Evolutionary conservation across 1,139 yeast species (phyloP), one percentile per base, ranked within the genome.

Genomic region (Magnusiomyces tetraspermus): DNA sequence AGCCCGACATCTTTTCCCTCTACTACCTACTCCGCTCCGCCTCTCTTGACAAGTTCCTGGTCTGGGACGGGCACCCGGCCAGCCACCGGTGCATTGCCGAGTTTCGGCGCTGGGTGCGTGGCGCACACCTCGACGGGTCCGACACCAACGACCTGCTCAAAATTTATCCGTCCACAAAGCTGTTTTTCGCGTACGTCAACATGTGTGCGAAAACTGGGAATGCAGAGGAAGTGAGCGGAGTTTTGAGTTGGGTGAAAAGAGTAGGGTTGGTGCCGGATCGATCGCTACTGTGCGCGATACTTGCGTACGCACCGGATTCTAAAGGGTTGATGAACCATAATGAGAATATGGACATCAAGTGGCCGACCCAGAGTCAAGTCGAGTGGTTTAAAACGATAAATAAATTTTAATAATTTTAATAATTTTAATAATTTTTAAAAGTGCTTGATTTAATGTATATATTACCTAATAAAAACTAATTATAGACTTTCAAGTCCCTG

Each of bases 41-140:
- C 2, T 51, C 58, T 49, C 57, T 59, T 30, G 52, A 59, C 11
- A 23, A 48, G 2, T 46, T 65, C 5, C 36, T 67, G 17, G 80
- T 85, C 85, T 21, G 36, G 19, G 78, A 70, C 3, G 70, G 69
- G 1, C n/a, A 42, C 19, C 19, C 45, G 11, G 85, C 89, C 0
- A 73, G 83, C 0, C 87, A 82, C 58, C 71, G 81, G 17, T 82
- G 85, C 0, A 73, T 81, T 5, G 75, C 71, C 44, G 86, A 83
- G 61, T 79, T 82, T 65, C 75, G 77, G 54, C 63, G 50, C 53
- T 66, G 69, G 61, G 70, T 68, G 56, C 49, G 72, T 58, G 61
- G 68, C 44, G 58, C 62, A 54, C 26, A 61, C 41, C 8, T 53
- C 11, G 60, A 64, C 49, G 64, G 64, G 3, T 65, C 67, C 42